These are phyloP conservation scores for Schizosaccharomyces lindneri DNA, from an alignment of 805 yeast species.

Conservation along the genomic window DNA sequence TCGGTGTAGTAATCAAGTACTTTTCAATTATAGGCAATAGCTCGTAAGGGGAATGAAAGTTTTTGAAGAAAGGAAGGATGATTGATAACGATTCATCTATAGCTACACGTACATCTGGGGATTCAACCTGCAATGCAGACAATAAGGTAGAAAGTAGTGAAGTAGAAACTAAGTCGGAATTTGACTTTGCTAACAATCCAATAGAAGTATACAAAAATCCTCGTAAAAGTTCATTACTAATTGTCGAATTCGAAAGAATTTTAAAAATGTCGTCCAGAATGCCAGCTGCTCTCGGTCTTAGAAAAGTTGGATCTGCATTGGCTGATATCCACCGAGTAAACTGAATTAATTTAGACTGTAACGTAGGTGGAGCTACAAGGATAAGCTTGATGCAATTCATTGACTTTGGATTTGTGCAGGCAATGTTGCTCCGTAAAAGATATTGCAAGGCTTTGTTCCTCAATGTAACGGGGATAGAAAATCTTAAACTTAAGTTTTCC, in stretches of 20 bases:
- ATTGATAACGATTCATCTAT: slow-evolving; percentile 1
- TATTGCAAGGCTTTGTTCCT: neutral
- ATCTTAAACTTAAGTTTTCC: neutral
- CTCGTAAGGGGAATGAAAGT: neutral
- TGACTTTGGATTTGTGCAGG: neutral
- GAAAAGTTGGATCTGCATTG: neutral
- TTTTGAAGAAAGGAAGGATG: neutral
- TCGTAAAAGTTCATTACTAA: neutral
- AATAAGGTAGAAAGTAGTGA: neutral
- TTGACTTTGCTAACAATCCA: neutral
- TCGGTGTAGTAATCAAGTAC: neutral
- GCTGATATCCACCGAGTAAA: neutral
- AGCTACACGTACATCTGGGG: neutral
- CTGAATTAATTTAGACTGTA: neutral
- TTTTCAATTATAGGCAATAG: neutral
- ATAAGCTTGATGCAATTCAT: neutral
- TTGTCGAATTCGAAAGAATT: neutral
- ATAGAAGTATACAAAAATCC: neutral
- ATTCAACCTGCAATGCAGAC: neutral
- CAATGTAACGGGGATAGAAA: neutral
- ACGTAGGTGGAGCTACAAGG: neutral
- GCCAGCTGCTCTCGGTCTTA: neutral
- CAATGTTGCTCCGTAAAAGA: neutral
- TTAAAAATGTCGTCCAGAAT: neutral
- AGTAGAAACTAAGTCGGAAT: neutral